These are phyloP conservation scores for Candida methanosorbosa DNA, from an alignment of 805 yeast species.

Conservation along the genomic window DNA sequence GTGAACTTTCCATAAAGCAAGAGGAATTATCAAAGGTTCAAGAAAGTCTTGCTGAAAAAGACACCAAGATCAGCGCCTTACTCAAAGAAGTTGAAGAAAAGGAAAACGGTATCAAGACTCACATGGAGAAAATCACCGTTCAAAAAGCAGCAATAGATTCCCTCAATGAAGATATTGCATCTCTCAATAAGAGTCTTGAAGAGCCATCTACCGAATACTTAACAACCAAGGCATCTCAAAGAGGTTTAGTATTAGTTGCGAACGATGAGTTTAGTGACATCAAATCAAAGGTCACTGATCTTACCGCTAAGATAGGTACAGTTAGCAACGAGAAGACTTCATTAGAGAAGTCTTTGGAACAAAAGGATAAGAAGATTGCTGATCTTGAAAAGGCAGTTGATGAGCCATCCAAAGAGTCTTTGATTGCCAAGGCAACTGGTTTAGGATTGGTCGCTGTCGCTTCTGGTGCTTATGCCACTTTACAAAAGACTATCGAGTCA, in stretches of 20 bases:
- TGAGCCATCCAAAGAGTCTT: constrained; percentile 2
- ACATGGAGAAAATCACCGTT: too few relatives aligned
- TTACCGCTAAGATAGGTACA: not conserved
- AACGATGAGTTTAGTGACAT: not conserved
- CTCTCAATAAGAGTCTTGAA: too few relatives aligned
- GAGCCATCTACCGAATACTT: constrained; percentile 13
- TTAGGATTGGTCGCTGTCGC: constrained; percentile 29
- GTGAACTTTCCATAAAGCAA: too few relatives aligned
- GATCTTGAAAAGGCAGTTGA: not conserved
- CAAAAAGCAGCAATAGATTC: too few relatives aligned
- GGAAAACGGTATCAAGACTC: too few relatives aligned
- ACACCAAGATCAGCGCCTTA: too few relatives aligned
- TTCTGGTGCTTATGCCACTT: constrained; percentile 14
- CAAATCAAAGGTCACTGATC: not conserved
- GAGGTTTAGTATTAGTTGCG: not conserved
- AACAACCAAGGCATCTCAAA: constrained; percentile 5
- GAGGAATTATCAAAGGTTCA: too few relatives aligned
- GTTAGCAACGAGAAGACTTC: not conserved
- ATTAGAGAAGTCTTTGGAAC: not conserved
- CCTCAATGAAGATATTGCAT: too few relatives aligned
- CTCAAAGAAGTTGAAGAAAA: too few relatives aligned
- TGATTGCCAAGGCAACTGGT: constrained; percentile 19
- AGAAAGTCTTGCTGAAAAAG: too few relatives aligned
- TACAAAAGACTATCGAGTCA: constrained; percentile 3
- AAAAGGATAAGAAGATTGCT: not conserved